A percentile compares a stretch with the other conserved stretches of the same genome.
These are phyloP conservation scores for Sclerotinia sclerotiorum DNA, from an alignment of 2,329 filamentous ascomycete species.

Conservation along the genomic window DNA sequence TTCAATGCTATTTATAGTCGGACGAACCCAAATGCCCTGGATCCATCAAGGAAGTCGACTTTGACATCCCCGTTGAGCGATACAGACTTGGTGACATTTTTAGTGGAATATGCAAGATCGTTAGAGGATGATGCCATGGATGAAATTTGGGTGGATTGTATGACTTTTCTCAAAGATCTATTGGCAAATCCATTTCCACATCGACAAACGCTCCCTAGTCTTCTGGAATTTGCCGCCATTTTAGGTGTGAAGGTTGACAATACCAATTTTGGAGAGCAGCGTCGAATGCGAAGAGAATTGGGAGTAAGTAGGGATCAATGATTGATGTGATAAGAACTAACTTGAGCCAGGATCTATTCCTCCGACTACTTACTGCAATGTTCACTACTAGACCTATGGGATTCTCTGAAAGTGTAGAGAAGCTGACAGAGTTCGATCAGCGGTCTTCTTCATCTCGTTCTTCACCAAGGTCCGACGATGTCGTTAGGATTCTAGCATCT, in stretches of 20 bases:
- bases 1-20: slow-evolving; percentile 97
- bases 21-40: slow-evolving; percentile 78
- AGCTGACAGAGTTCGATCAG: slow-evolving; percentile 43
- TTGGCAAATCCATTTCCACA: slow-evolving; percentile 93
- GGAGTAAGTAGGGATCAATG: slow-evolving; percentile 59
- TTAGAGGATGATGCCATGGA: slow-evolving; percentile 97
- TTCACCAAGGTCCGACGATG: slow-evolving; percentile 61
- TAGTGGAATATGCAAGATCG: slow-evolving; percentile 85
- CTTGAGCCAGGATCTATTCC: slow-evolving; percentile 71
- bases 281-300: slow-evolving; percentile 85
- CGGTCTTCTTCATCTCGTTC: slow-evolving; percentile 30
- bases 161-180: slow-evolving; percentile 84
- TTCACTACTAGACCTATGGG: slow-evolving; percentile 85
- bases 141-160: slow-evolving; percentile 96
- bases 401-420: slow-evolving; percentile 57
- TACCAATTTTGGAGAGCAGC: slow-evolving; percentile 93
- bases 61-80: slow-evolving; percentile 83
- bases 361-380: slow-evolving; percentile 84
- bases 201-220: slow-evolving; percentile 79
- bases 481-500: slow-evolving; percentile 74
- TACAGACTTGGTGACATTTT: slow-evolving; percentile 79
- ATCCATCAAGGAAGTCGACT: slow-evolving; percentile 78
- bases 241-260: slow-evolving; percentile 96
- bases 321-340: slow-evolving; percentile 1
- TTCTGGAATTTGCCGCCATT: slow-evolving; percentile 86